A percentile compares a stretch with the other conserved stretches of the same genome.
Conservation (phyloP, 2,329 filamentous ascomycete genomes). For the Fusarium sp. region DNA sequence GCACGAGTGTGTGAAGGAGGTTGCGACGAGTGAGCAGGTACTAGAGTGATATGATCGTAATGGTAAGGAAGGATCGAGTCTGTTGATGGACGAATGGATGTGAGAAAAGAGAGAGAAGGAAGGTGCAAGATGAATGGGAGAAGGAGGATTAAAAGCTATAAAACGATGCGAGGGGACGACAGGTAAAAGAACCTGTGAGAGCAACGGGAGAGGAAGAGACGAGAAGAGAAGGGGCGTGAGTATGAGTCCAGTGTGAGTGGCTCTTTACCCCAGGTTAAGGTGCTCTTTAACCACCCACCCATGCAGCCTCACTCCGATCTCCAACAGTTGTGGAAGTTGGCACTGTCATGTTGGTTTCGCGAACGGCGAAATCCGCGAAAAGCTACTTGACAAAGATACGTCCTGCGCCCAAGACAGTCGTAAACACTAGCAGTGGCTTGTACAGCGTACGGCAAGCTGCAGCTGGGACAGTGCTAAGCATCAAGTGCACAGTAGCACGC, state of each 20-base stretch:
- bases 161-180: slow-evolving; percentile 42
- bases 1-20: slow-evolving; percentile 16
- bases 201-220: slow-evolving; percentile 37
- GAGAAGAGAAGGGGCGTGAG: slow-evolving; percentile 41
- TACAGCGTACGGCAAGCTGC: slow-evolving; percentile 2
- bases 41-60: slow-evolving; percentile 5
- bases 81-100: slow-evolving; percentile 2
- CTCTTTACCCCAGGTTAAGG: slow-evolving; percentile 42
- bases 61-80: slow-evolving; percentile 5
- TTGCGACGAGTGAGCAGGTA: slow-evolving; percentile 18
- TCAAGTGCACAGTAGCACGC: slow-evolving; percentile 40
- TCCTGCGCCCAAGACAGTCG: neutral
- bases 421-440: slow-evolving; percentile 9
- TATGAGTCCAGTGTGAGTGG: slow-evolving; percentile 40
- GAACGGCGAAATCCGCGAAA: slow-evolving; percentile 36
- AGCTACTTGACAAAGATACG: slow-evolving; percentile 37
- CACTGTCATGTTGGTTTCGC: slow-evolving; percentile 39
- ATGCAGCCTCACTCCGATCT: slow-evolving; percentile 37
- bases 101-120: slow-evolving; percentile 24
- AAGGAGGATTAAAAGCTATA: slow-evolving; percentile 41
- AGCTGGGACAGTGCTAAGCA: slow-evolving; percentile 28
- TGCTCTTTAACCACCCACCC: slow-evolving; percentile 31
- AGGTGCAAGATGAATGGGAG: slow-evolving; percentile 42
- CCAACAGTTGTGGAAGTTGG: slow-evolving; percentile 21
- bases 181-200: slow-evolving; percentile 44